phyloP scores from a whole-genome alignment of 805 yeast species.

The Suhomyces sp. region DNA sequence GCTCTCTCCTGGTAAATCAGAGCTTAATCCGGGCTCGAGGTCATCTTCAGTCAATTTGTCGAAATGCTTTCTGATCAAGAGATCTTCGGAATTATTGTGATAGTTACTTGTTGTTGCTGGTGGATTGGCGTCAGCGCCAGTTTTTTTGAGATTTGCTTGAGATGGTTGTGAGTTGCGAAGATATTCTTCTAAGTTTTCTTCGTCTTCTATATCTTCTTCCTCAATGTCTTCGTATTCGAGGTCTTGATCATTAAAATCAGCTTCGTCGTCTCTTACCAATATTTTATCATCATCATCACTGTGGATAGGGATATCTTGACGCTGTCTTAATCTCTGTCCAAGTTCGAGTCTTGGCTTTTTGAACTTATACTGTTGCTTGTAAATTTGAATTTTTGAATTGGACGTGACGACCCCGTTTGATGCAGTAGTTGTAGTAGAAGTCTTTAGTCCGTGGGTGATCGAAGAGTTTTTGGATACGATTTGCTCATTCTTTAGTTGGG shows the following conservation, averaged over 20 bases:
- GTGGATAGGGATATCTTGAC: constrained; percentile 1
- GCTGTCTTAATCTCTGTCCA: constrained; percentile 1
- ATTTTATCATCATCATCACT: constrained; percentile 12
- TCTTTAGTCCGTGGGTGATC: not conserved
- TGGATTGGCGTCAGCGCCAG: constrained; percentile 1
- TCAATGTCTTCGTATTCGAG: constrained; percentile 6
- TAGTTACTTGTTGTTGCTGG: not conserved
- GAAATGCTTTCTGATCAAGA: constrained; percentile 7
- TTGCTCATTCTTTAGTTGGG: constrained; percentile 19
- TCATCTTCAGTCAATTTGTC: constrained; percentile 3
- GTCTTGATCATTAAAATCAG: constrained; percentile 12
- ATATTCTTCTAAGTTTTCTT: constrained; percentile 9
- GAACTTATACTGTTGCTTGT: constrained; percentile 16
- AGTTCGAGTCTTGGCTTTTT: constrained; percentile 22
- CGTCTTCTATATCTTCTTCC: constrained; percentile 8
- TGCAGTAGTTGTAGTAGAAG: not conserved
- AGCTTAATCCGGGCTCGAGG: not conserved
- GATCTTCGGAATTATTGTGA: constrained; percentile 8
- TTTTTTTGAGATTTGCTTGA: not conserved
- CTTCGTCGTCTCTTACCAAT: constrained; percentile 4
- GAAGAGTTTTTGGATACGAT: not conserved
- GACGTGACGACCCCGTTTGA: constrained; percentile 2
- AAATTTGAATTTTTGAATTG: constrained; percentile 15
- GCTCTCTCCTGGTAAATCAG: constrained; percentile 2
- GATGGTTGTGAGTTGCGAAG: not conserved